A percentile compares a stretch with the other conserved stretches of the same genome.
These are phyloP conservation scores for Erysiphe neolycopersici DNA, from an alignment of 2,329 filamentous ascomycete genomes.

Conservation along the genomic window DNA sequence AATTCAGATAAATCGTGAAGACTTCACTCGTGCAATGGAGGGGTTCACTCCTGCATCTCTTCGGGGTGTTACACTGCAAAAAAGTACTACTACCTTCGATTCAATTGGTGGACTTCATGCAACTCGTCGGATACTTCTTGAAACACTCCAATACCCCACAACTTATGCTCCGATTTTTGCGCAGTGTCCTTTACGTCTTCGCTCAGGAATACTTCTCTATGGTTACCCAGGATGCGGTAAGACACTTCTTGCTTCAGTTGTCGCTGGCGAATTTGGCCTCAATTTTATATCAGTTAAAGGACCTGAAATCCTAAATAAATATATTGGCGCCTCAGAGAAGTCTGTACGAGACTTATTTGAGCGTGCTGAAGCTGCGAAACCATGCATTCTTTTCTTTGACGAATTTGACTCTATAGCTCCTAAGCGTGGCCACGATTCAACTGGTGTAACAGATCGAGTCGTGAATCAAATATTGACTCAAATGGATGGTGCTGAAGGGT, in stretches of 20 bases:
- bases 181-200: constrained; percentile 77
- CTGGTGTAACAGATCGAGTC: constrained; percentile 92
- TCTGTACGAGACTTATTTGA: constrained; percentile 88
- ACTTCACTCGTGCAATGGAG: constrained; percentile 65
- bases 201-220: constrained; percentile 78
- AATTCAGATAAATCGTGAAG: constrained; percentile 35
- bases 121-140: constrained; percentile 73
- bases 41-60: constrained; percentile 90
- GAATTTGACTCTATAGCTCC: constrained; percentile 97
- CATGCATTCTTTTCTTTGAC: constrained; percentile 93
- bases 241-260: constrained; percentile 78
- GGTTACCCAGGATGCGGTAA: constrained; percentile 93
- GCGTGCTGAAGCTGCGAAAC: constrained; percentile 65
- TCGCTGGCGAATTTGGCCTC: constrained; percentile 90
- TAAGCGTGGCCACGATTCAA: constrained; percentile 88
- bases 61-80: constrained; percentile 79
- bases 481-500: constrained; percentile 92
- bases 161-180: constrained; percentile 96
- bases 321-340: constrained; percentile 94
- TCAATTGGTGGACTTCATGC: constrained; percentile 71
- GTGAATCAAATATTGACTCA: constrained; percentile 96
- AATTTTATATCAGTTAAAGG: constrained; percentile 99
- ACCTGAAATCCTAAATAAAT: constrained; percentile 95
- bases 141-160: constrained; percentile 89
- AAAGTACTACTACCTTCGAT: constrained; percentile 74